Conservation (phyloP, 176 grass and related monocot genomes). For the Paspalum notatum region DNA sequence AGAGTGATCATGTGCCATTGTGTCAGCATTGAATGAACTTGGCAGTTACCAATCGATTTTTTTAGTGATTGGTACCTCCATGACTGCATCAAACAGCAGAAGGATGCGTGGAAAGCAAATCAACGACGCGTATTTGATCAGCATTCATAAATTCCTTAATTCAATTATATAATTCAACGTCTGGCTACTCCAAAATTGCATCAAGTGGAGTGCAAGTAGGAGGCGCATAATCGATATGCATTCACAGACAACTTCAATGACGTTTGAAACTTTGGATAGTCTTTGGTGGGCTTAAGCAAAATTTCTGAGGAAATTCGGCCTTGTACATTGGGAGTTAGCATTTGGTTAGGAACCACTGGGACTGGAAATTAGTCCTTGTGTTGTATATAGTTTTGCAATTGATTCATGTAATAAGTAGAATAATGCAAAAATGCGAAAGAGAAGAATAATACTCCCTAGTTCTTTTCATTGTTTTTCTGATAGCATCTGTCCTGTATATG, state of each 20-base stretch:
- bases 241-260: not conserved
- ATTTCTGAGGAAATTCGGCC: not conserved
- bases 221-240: not conserved
- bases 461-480: not conserved
- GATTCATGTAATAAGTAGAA: conserved; percentile 29
- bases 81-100: conserved; percentile 16
- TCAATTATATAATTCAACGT: not conserved
- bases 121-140: conserved; percentile 18
- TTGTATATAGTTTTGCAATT: conserved; percentile 41
- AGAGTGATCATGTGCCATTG: conserved; percentile 30
- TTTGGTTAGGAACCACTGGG: conserved; percentile 33
- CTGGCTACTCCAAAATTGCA: not conserved
- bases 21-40: conserved; percentile 14
- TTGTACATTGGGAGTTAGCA: conserved; percentile 31
- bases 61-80: conserved; percentile 41
- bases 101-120: conserved; percentile 8
- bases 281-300: not conserved
- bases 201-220: not conserved
- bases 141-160: conserved; percentile 26
- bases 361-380: conserved; percentile 45
- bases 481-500: not conserved
- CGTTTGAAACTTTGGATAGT: not conserved
- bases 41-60: conserved; percentile 43
- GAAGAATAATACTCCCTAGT: not conserved
- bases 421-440: conserved; percentile 33